phyloP scores from a whole-genome alignment of 305 asterid genomes.

The Fraxinus angustifolia region DNA sequence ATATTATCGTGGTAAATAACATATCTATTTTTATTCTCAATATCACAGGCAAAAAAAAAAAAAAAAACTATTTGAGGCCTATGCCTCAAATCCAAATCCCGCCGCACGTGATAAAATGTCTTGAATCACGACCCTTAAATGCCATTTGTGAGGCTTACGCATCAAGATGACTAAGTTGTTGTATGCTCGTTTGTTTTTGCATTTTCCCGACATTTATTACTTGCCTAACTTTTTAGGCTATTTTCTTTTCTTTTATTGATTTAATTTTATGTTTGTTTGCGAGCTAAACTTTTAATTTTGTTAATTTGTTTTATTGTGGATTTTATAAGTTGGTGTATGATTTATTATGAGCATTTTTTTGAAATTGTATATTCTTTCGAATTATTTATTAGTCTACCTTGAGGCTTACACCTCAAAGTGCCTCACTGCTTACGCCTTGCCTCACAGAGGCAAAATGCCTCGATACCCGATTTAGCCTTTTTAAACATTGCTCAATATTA shows the following conservation, averaged over 20 bases:
- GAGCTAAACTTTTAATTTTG: neutral
- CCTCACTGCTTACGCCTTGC: neutral
- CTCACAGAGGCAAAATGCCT: neutral
- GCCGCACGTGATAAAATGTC: neutral
- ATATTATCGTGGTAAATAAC: neutral
- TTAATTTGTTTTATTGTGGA: neutral
- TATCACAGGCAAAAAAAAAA: neutral
- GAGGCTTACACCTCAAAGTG: neutral
- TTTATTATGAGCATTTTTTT: neutral
- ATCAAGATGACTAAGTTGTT: neutral
- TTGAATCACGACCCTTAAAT: neutral
- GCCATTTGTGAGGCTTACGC: neutral
- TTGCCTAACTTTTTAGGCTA: neutral
- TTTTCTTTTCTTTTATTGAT: neutral
- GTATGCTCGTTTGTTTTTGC: neutral
- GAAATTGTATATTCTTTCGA: neutral
- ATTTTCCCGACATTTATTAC: neutral
- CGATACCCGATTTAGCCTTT: neutral
- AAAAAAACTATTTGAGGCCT: neutral
- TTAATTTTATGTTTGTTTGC: neutral
- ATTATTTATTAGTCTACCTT: neutral
- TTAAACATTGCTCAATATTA: neutral
- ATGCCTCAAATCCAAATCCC: neutral
- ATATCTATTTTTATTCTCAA: neutral
- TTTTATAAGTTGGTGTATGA: neutral